Base-by-base conservation (phyloP, 1,284 basidiomycete species). In the Kalmanozyma brasiliensis region DNA sequence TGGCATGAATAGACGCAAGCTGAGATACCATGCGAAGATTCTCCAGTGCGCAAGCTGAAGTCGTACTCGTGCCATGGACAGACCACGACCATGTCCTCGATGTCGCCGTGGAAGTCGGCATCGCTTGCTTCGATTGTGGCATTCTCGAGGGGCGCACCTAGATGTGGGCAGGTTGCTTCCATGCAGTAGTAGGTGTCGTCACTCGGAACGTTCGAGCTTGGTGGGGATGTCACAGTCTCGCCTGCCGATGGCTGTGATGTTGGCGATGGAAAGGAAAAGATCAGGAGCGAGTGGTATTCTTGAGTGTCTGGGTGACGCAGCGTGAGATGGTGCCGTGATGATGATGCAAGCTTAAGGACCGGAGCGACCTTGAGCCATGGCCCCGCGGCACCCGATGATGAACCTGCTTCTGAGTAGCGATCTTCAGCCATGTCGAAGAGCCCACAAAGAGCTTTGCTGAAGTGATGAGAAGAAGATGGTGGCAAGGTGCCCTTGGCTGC, bases 91-190 rank as follows among this genome's bases (percentile, higher is more conserved):
- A 67, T 40, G 52, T 74, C 76, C 36, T 80, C 83, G 36, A 81
- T 69, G 17, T 81, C 89, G 56, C 85, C 88, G 14, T 65, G 69
- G 16, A 56, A 55, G 20, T 70, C 74, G 23, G 62, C 57, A 17
- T 90, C 89, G 24, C 53, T 63, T 30, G 52, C 56, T 74, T 91
- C 89, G 32, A 79, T 55, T 33, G 90, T 89, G 0, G 89, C 90
- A 82, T 91, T 89, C 29, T 89, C 90, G 77, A 93, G 86, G 47
- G 92, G 91, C 6, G 91, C 91, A 2, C 91, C 91, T 3, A 92
- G 86, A 83, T 93, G 92, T 0, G 91, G 91, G 78, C 92, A 93
- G 10, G 86, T 87, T 8, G 90, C 88, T 81, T 93, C 91, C 91
- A 94, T 93, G 40, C 88, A 89, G 78, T 92, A 93, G 47, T 55